phyloP scores from a whole-genome alignment of 2,329 filamentous ascomycete species.

The Clarireedia homoeocarpa region DNA sequence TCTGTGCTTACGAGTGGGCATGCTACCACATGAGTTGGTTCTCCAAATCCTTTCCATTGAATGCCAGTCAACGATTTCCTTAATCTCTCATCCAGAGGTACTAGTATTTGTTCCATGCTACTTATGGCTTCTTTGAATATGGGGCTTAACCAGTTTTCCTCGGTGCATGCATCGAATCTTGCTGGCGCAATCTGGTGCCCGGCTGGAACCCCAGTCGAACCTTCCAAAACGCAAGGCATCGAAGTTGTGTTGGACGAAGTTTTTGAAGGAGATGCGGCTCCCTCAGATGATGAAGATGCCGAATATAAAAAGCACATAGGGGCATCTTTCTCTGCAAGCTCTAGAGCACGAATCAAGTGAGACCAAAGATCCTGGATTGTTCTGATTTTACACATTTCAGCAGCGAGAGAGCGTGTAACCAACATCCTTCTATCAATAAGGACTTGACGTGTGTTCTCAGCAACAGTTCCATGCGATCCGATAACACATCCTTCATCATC shows the following conservation, averaged over 20 bases:
- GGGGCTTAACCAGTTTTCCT: too few relatives aligned
- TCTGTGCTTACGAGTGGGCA: constrained; percentile 70
- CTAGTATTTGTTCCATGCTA: constrained; percentile 38
- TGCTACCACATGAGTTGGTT: constrained; percentile 66
- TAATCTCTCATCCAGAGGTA: constrained; percentile 58
- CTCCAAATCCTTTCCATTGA: constrained; percentile 62
- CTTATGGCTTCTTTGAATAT: too few relatives aligned
- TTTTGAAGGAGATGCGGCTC: constrained; percentile 58
- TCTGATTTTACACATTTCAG: constrained; percentile 61
- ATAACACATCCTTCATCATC: constrained; percentile 67
- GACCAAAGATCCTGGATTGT: constrained; percentile 67
- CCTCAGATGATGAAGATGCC: constrained; percentile 48
- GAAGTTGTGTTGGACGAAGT: constrained; percentile 41
- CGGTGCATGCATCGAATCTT: too few relatives aligned
- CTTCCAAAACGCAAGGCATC: constrained; percentile 62
- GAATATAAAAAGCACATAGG: constrained; percentile 70
- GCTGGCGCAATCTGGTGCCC: constrained; percentile 54
- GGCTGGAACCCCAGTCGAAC: constrained; percentile 58
- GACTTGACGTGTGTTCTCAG: background rate
- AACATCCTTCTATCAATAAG: constrained; percentile 56
- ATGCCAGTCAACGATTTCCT: constrained; percentile 59
- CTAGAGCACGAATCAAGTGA: constrained; percentile 57
- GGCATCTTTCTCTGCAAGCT: constrained; percentile 65
- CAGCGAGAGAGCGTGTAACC: constrained; percentile 66
- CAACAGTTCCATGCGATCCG: constrained; percentile 38